Base-by-base conservation (phyloP, 2,329 filamentous ascomycete genomes). In the Endothia cerciana region DNA sequence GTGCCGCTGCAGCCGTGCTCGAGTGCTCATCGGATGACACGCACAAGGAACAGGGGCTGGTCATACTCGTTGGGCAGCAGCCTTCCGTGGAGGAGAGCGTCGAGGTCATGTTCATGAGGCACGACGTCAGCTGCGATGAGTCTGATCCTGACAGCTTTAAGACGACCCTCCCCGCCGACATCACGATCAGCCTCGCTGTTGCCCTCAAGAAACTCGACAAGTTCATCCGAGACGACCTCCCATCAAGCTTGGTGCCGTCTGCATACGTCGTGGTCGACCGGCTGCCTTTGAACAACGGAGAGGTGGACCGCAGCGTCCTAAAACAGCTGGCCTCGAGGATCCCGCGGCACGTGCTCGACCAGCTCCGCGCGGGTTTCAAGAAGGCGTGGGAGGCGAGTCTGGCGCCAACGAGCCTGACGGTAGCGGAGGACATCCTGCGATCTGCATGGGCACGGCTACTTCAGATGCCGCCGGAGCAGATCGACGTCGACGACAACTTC, bases 191-290 rank as follows among this genome's bases (percentile, higher is more conserved):
- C 19, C 73, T 82, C 38, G 74, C 73, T 22, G 60, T 71, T 5
- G 73, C 74, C 11, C 68, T 82, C 6, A 80, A 78, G 66, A 77
- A 75, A 40, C 73, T 83, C 4, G 75, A 82, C 71, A 79, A 78
- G 63, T 77, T 71, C 38, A 74, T 81, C 25, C 75, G 78, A 59
- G 72, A 74, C 38, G 78, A 81, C 28, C 74, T 84, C n/a, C 79
- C 81, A 2, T 77, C 78, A 4, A 81, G 82, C 66, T 80, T 83
- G 78, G 72, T 82, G n/a, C 81, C 81, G 0, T 79, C 74, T 47
- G 72, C 75, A 0, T 83, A 82, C 63, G 68, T 83, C 8, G 71
- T 79, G 10, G 68, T 83, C 33, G 75, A 80, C 36, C 73, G 73
- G 36, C 53, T 83, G 19, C 78, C 78, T 0, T 63, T 66, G 10